These are phyloP conservation scores for Fusarium foetens DNA, from an alignment of 2,329 filamentous ascomycete species.

Conservation along the genomic window DNA sequence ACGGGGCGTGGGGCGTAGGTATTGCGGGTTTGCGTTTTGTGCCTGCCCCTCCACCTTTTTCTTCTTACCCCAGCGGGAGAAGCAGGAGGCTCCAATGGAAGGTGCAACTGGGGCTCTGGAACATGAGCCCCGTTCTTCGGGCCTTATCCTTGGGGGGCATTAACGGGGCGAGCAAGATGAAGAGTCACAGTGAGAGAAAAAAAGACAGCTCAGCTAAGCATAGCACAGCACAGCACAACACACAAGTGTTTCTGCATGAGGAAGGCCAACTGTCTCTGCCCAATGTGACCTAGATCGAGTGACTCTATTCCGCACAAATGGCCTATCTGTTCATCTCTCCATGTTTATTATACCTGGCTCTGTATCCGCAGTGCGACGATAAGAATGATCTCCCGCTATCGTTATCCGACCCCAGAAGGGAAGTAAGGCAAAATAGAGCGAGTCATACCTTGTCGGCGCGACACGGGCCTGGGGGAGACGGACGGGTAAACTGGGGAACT, in stretches of 20 bases:
- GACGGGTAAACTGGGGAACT: slow-evolving; percentile 36
- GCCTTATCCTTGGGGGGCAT: slow-evolving; percentile 38
- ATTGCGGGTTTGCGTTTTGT: slow-evolving; percentile 19
- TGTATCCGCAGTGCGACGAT: slow-evolving; percentile 21
- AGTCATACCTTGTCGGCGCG: slow-evolving; percentile 37
- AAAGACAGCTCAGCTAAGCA: slow-evolving; percentile 26
- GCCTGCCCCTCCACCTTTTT: slow-evolving; percentile 40
- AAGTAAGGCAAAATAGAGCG: slow-evolving; percentile 30
- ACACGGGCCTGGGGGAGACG: slow-evolving; percentile 19
- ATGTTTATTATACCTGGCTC: not conserved
- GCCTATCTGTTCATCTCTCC: slow-evolving; percentile 7
- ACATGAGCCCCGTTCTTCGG: slow-evolving; percentile 41
- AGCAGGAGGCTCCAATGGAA: slow-evolving; percentile 44
- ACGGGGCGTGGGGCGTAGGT: slow-evolving; percentile 36
- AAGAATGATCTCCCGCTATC: slow-evolving; percentile 33
- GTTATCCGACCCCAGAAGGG: slow-evolving; percentile 30
- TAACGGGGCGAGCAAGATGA: slow-evolving; percentile 34
- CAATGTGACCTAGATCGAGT: slow-evolving; percentile 1
- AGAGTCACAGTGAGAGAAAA: slow-evolving; percentile 22
- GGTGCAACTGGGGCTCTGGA: slow-evolving; percentile 36
- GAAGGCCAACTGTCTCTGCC: slow-evolving; percentile 18
- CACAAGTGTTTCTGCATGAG: slow-evolving; percentile 2
- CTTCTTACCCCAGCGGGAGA: slow-evolving; percentile 43
- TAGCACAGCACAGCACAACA: slow-evolving; percentile 2
- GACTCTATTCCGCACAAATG: not conserved